Conservation (phyloP, 805 yeast genomes). For the Starmerella potacharoeniae region DNA sequence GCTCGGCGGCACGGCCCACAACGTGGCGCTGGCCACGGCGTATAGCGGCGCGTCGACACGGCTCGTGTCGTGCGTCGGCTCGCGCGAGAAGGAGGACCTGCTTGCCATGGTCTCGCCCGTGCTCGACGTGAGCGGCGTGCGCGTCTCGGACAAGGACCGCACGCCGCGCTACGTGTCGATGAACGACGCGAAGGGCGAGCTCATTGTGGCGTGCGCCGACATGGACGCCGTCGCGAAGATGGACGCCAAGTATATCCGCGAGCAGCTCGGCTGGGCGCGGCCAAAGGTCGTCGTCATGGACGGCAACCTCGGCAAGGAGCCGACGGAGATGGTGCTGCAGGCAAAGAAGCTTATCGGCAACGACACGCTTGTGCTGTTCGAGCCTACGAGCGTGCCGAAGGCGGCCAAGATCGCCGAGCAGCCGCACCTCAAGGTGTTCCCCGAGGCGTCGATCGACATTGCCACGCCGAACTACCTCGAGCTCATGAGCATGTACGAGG, state of each 20-base stretch:
- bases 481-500: slow-evolving; percentile 41
- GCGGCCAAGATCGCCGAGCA: slow-evolving; percentile 38
- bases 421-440: slow-evolving; percentile 34
- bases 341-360: slow-evolving; percentile 11
- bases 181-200: slow-evolving; percentile 50
- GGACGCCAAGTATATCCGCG: slow-evolving; percentile 34
- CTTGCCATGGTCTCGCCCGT: slow-evolving; percentile 20
- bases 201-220: slow-evolving; percentile 71
- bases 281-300: slow-evolving; percentile 53
- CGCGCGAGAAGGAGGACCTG: slow-evolving; percentile 23
- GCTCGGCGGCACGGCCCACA: slow-evolving; percentile 79
- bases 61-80: slow-evolving; percentile 18
- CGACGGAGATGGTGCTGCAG: slow-evolving; percentile 32
- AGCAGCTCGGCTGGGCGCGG: slow-evolving; percentile 32
- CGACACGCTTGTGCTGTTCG: slow-evolving; percentile 35
- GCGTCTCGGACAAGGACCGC: slow-evolving; percentile 22
- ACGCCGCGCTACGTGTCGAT: slow-evolving; percentile 70
- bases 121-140: slow-evolving; percentile 34
- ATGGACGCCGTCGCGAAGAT: slow-evolving; percentile 57
- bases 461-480: slow-evolving; percentile 64
- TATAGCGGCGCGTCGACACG: slow-evolving; percentile 21
- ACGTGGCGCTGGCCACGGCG: slow-evolving; percentile 58
- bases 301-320: slow-evolving; percentile 46
- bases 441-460: slow-evolving; percentile 35
- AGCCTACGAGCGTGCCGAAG: slow-evolving; percentile 68